Base-by-base conservation (phyloP, 768 basidiomycete genomes). In the Russula brevipes region DNA sequence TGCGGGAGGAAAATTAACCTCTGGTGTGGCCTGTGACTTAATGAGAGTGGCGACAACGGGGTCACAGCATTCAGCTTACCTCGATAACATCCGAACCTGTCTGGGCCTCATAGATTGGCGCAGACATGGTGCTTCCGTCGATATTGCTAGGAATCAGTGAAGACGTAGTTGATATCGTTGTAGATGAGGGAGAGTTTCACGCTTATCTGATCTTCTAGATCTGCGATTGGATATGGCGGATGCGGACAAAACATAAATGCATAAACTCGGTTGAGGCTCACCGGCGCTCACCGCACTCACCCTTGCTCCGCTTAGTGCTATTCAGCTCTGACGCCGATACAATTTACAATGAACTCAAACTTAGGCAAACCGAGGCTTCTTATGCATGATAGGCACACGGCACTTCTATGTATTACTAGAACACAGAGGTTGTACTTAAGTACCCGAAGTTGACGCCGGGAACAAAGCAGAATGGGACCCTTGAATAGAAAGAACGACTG, bases 1-100 rank as follows among this genome's bases (percentile, higher is more conserved):
- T 19, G 77, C 71, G 14, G 88, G 82, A 11, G 87, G 77, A 41
- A 59, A 67, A 12, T 66, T 66, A 30, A 66, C 58, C 30, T 53
- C 57, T 14, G 35, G 9, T 30, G 14, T 10, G 19, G 19, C 17
- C 57, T 58, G 24, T 4, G 35, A 38, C 38, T 31, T n/a, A 17
- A 33, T 17, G 50, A 35, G 50, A 51, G 35, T 1, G 17, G 24
- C 24, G 1, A 24, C 24, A 24, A 24, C 33, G 3, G 33, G 17
- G 33, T 8, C 17, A 33, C 49, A 19, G 6, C 5, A 30, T 30
- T 36, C 3, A 2, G 17, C 50, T 17, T 44, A 59, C 58, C 54
- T 42, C 57, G 7, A n/a, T 24, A 44, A 39, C 24, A n/a, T 36
- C 41, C n/a, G 14, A 44, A 16, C 3, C 2, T 5, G 33, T 17